Base-by-base conservation (phyloP, 129 eudicot genomes). In the carrot (Daucus carota) region DNA sequence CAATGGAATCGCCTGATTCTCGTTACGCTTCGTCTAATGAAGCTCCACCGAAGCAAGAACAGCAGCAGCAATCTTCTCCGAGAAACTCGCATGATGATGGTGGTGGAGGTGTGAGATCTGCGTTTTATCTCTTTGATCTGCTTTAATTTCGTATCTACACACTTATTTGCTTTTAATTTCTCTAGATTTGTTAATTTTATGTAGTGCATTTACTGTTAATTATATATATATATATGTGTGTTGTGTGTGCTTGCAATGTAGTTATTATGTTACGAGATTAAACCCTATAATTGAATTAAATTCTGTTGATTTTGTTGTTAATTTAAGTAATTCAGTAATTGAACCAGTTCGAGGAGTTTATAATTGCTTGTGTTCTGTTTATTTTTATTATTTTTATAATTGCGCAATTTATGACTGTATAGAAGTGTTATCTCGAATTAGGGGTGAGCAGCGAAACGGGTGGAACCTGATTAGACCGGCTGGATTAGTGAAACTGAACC, bases 21-120 rank as follows among this genome's bases (percentile, higher is more conserved):
- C 84, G 84, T 65, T 86, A 86, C 52, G 90, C 84, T 60, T 86
- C 87, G 13, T 86, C 90, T 4, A 81, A 68, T 2, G 96, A 90
- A 73, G 85, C 80, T 80, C 80, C 79, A 46, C 85, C 73, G 54
- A 68, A 81, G 42, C 84, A 79, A 36, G 79, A 63, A 5, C 40
- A 59, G 46, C 63, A 80, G 41, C 84, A 81, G 48, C 80, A 63
- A 63, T 63, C 90, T 24, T 73, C 83, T n/a, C 82, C 92, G 17
- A 84, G 77, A 79, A 83, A 86, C 40, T 81, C 88, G 12, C 81
- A 63, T 81, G 73, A 65, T 72, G 65, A 57, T 3, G 31, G 15
- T 22, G 63, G 63, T 67, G 70, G 36, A 74, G 81, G 74, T 80
- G 32, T 36, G 29, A 67, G 41, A 42, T 41, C 48, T 74, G 44